A percentile compares a stretch with the other conserved stretches of the same genome.
These are phyloP conservation scores for Fusarium illudens DNA, from an alignment of 2,329 filamentous ascomycete species.

Conservation along the genomic window DNA sequence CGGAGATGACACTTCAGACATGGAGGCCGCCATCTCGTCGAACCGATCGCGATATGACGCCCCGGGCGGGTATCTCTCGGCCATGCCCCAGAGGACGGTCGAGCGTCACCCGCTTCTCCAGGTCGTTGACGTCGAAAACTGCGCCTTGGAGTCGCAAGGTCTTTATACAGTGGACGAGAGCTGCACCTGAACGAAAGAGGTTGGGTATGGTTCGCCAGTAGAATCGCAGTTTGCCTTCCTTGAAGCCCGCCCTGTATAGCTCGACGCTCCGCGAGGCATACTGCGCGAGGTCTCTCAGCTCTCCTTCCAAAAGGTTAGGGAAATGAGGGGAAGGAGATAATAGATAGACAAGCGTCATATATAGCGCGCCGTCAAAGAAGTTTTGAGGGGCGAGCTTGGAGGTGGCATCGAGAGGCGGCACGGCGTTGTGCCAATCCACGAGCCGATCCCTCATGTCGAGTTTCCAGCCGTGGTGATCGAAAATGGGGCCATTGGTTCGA, in stretches of 20 bases:
- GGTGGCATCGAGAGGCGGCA: conserved; percentile 7
- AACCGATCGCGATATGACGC: conserved; percentile 39
- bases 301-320: conserved; percentile 10
- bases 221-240: conserved; percentile 36
- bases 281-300: conserved; percentile 26
- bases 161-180: conserved; percentile 34
- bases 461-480: conserved; percentile 31
- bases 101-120: conserved; percentile 28
- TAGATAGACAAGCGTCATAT: conserved; percentile 27
- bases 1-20: conserved; percentile 13
- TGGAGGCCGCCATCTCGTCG: conserved; percentile 26
- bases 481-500: conserved; percentile 12
- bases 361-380: conserved; percentile 34
- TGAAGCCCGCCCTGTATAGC: conserved; percentile 32
- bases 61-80: conserved; percentile 39
- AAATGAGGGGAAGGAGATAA: conserved; percentile 35
- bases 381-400: conserved; percentile 35
- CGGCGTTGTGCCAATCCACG: conserved; percentile 23
- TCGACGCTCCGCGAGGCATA: conserved; percentile 28
- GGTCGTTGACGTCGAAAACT: not conserved
- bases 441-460: conserved; percentile 27
- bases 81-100: conserved; percentile 43
- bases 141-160: not conserved
- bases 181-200: conserved; percentile 35
- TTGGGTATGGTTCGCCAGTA: conserved; percentile 43